Evolutionary conservation across 2,329 filamentous ascomycete genomes (phyloP).

Genomic region (Blastomyces parvus): DNA sequence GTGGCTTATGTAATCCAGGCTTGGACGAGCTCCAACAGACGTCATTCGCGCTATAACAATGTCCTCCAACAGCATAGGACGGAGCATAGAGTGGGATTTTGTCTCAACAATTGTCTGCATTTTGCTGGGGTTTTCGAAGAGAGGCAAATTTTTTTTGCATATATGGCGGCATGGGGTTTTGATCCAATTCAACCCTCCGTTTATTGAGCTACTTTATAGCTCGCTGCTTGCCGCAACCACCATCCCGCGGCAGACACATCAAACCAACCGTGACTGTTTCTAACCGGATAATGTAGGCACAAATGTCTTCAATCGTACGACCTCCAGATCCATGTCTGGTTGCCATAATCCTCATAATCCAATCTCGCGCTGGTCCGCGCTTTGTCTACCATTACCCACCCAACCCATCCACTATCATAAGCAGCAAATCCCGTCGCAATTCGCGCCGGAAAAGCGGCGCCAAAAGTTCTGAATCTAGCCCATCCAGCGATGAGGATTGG

Average conservation of each 20-base stretch:
- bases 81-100: not conserved
- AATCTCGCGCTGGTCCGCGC: constrained; percentile 66
- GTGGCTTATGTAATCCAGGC: too few relatives aligned
- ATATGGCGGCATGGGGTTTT: not conserved
- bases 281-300: constrained; percentile 10
- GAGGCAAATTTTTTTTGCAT: not conserved
- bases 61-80: not conserved
- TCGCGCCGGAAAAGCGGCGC: constrained; percentile 26
- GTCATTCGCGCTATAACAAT: too few relatives aligned
- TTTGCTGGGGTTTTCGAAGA: not conserved
- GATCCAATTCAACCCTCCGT: not conserved
- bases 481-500: constrained; percentile 31
- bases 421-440: constrained; percentile 22
- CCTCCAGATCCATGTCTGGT: constrained; percentile 50
- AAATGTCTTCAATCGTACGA: constrained; percentile 39
- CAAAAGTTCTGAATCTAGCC: constrained; percentile 29
- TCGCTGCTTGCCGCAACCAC: not conserved
- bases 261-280: not conserved
- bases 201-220: not conserved
- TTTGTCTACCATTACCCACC: constrained; percentile 86
- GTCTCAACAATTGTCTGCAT: not conserved
- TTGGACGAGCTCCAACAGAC: too few relatives aligned
- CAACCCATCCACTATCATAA: constrained; percentile 28
- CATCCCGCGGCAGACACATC: not conserved
- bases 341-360: constrained; percentile 64